phyloP scores from a whole-genome alignment of 495 filamentous ascomycete species.

The Penicillium subrubescens region DNA sequence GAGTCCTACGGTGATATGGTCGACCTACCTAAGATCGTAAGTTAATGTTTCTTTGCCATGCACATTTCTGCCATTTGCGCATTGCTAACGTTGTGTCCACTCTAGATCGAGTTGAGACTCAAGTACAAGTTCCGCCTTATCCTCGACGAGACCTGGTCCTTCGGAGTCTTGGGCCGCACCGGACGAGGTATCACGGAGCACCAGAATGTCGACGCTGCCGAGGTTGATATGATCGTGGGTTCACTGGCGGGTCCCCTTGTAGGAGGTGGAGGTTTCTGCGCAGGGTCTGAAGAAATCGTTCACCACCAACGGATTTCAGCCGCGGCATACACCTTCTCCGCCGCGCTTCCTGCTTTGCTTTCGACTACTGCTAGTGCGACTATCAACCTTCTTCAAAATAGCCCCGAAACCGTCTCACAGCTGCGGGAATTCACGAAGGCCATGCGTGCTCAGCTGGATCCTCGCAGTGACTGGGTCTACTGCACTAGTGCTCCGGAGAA shows the following conservation, averaged over 20 bases:
- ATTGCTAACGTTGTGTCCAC: not conserved
- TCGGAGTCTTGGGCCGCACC: conserved; percentile 87
- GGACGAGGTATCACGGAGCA: conserved; percentile 92
- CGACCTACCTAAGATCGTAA: conserved; percentile 81
- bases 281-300: conserved; percentile 83
- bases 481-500: conserved; percentile 85
- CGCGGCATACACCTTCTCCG: conserved; percentile 90
- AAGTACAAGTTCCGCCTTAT: conserved; percentile 97
- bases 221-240: conserved; percentile 95
- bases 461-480: conserved; percentile 87
- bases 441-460: conserved; percentile 86
- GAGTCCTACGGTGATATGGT: conserved; percentile 87
- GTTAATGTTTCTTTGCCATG: conserved; percentile 25
- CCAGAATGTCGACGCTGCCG: conserved; percentile 87
- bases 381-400: conserved; percentile 78
- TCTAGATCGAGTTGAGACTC: conserved; percentile 84
- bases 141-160: conserved; percentile 95
- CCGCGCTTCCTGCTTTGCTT: conserved; percentile 88
- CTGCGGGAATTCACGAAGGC: conserved; percentile 80
- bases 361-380: conserved; percentile 94
- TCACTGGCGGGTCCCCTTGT: conserved; percentile 88
- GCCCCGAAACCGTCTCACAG: conserved; percentile 72
- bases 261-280: conserved; percentile 94
- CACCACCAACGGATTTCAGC: conserved; percentile 94
- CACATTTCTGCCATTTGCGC: not conserved